Base-by-base conservation (phyloP, 345 rosid genomes). In the Melaleuca quinquenervia region DNA sequence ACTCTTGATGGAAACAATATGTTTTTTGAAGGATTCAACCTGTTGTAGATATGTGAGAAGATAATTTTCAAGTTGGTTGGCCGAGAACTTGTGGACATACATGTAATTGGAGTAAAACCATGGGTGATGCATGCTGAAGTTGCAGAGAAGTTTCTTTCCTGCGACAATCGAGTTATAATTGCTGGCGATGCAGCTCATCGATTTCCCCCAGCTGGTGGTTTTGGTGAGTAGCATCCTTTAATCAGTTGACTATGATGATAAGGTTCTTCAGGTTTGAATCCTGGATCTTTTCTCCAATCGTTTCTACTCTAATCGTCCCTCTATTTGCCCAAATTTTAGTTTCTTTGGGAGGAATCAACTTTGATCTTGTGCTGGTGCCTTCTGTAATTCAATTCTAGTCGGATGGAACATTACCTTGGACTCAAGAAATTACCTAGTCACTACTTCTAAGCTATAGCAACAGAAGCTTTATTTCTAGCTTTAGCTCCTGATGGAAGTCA, bases 71-170 rank as follows among this genome's bases (percentile, higher is more conserved):
- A 92, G 86, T 90, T 97, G 95, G 95, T 93, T 86, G 98, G 98
- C 87, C 92, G 83, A 90, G 98, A 95, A 94, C 96, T 97, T 89
- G 87, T 91, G 87, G 98, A 95, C 90, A 82, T 95, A 87, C 83
- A 91, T 87, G 95, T 97, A 85, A 89, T 94, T 62, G 99, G 93
- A 84, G 86, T 95, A 89, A 97, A 96, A 93, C 98, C 98, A 85
- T 97, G 99, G 99, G 92, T 93, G 89, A 97, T 97, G 99, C 94
- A 96, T 93, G 98, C 99, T 88, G 98, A 97, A 94, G 98, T 96
- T 84, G 98, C 96, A 54, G 96, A 96, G 87, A 97, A 90, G 86
- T 95, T 91, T 89, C 88, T 88, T 76, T 87, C 89, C 89, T 91
- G 87, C 87, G 92, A 94, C 88, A 92, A 92, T 89, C 93, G 90